These are phyloP conservation scores for Primulina tabacum DNA, from an alignment of 257 asterid genomes.

Conservation along the genomic window DNA sequence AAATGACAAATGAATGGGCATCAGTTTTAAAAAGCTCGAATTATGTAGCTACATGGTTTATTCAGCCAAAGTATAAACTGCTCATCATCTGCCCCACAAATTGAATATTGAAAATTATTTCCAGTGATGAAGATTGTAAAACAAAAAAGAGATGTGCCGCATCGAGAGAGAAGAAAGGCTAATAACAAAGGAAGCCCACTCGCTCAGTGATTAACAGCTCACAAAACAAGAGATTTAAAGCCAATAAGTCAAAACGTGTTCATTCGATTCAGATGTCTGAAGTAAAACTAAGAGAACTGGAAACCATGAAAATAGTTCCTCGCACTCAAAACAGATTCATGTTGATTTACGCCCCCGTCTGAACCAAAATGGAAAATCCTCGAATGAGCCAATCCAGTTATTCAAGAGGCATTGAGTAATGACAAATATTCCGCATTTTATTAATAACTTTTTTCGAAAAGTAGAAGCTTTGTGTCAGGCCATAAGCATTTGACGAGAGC, in stretches of 20 bases:
- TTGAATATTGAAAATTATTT: too few species aligned
- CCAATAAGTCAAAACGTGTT: not conserved
- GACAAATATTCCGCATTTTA: too few species aligned
- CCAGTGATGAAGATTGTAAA: not conserved
- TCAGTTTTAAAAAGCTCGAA: slow-evolving; percentile 17
- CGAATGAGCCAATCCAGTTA: slow-evolving; percentile 13
- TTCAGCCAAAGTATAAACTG: not conserved
- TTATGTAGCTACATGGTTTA: not conserved
- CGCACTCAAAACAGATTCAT: slow-evolving; percentile 10
- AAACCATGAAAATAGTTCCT: not conserved
- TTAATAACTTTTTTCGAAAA: too few species aligned
- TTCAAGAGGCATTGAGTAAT: slow-evolving; percentile 30
- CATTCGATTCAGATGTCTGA: slow-evolving; percentile 5
- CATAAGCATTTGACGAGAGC: too few species aligned
- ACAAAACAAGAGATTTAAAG: not conserved
- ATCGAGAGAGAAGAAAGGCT: not conserved
- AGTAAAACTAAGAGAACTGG: slow-evolving; percentile 12
- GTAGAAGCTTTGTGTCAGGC: too few species aligned
- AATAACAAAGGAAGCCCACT: slow-evolving; percentile 16
- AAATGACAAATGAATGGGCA: not conserved
- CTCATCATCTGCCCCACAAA: slow-evolving; percentile 6
- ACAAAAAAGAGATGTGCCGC: slow-evolving; percentile 5
- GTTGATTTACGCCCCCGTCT: slow-evolving; percentile 37
- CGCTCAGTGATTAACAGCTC: slow-evolving; percentile 33
- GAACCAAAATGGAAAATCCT: slow-evolving; percentile 30